Evolutionary conservation across 306 rosid species (phyloP), one percentile per base, ranked within the genome.

Genomic region (Luffa aegyptiaca): DNA sequence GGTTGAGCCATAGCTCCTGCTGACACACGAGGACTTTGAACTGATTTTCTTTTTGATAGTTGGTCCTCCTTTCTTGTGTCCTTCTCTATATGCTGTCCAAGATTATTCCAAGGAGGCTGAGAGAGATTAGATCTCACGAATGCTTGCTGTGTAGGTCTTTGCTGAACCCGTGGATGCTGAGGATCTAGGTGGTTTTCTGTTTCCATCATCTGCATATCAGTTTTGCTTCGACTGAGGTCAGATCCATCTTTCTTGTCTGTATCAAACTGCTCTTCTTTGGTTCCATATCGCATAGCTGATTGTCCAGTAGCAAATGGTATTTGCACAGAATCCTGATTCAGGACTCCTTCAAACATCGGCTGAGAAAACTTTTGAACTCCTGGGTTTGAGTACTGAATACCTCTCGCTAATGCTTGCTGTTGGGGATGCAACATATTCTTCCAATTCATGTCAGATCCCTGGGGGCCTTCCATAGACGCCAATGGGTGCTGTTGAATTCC

Each of bases 261-360:
- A 81, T 91, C 98, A 66, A 87, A 86, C 83, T 85, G 98, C 87
- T 96, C 98, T 85, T 90, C 96, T 91, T 96, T 96, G 41, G 97
- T 84, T 84, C 73, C 86, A 86, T 81, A 84, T 77, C 89, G 83
- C 87, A 89, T 86, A 58, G 88, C 88, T 75, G 79, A 91, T 77
- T 88, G 97, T 82, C 91, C 88, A 51, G 91, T 76, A 84, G 90
- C 59, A 83, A 84, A 92, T 51, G 89, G 88, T 58, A 84, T 63
- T 37, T 89, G 69, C 61, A 88, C 90, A 1, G 77, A 37, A 42
- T 95, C 99, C 80, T 86, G 99, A 86, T 86, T 92, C 81, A 86
- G 64, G 39, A 81, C 87, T 78, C 94, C 97, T 59, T 95, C 97
- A 77, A 91, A 88, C 82, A 76, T 89, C 87, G 88, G 96, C 69